phyloP scores from a whole-genome alignment of 768 basidiomycete genomes.

The Tricholomella constricta region DNA sequence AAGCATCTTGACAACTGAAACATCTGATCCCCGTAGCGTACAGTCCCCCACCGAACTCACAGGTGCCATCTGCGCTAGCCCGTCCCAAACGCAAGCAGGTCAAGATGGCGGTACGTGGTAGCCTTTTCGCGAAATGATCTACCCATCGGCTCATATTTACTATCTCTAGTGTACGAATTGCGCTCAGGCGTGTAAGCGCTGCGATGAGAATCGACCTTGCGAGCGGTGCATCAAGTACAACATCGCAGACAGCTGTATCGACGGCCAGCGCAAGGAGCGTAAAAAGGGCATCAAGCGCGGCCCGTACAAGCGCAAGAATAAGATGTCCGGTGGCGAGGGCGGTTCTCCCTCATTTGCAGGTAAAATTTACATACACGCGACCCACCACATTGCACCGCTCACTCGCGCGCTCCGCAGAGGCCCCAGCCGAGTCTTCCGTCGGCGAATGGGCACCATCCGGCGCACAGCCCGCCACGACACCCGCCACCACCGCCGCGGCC shows the following conservation, averaged over 20 bases:
- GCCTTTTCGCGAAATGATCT: background rate
- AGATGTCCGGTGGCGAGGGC: slow-evolving; percentile 19
- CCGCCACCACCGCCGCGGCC: slow-evolving; percentile 25
- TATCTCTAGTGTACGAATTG: slow-evolving; percentile 71
- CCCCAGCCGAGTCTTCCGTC: background rate
- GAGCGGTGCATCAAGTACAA: slow-evolving; percentile 90
- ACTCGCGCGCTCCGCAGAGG: background rate
- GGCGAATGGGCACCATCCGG: background rate
- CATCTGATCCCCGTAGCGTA: slow-evolving; percentile 2
- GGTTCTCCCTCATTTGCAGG: slow-evolving; percentile 7
- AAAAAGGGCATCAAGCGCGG: slow-evolving; percentile 90
- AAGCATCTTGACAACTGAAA: background rate
- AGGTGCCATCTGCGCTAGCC: slow-evolving; percentile 27
- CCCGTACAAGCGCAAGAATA: slow-evolving; percentile 73
- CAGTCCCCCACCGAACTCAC: slow-evolving; percentile 24
- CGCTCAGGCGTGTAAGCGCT: slow-evolving; percentile 86
- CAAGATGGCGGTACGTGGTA: slow-evolving; percentile 78
- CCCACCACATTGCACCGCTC: background rate
- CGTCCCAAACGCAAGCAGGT: slow-evolving; percentile 83
- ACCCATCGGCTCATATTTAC: background rate
- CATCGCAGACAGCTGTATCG: slow-evolving; percentile 73
- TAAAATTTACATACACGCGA: background rate
- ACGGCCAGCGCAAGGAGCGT: slow-evolving; percentile 91
- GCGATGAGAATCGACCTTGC: slow-evolving; percentile 87
- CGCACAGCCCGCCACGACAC: slow-evolving; percentile 1